These are phyloP conservation scores for Pelargonium nanum DNA, from an alignment of 345 rosid genomes.

Conservation along the genomic window DNA sequence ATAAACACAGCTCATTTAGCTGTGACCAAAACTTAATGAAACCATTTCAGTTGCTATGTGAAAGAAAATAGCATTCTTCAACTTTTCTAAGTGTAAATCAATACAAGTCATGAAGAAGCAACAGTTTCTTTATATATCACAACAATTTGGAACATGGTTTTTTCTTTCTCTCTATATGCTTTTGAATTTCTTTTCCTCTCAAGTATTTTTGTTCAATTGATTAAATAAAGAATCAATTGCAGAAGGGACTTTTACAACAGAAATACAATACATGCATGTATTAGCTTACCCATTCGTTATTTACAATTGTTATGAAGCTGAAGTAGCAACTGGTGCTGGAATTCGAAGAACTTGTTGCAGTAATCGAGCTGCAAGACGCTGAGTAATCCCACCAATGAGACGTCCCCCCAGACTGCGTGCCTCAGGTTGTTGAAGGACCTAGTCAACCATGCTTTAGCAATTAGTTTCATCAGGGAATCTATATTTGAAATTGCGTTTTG, in stretches of 20 bases:
- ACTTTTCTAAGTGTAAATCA: too few species aligned
- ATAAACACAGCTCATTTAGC: too few species aligned
- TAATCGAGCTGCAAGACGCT: conserved; percentile 81
- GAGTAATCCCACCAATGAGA: conserved; percentile 68
- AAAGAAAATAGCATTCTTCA: too few species aligned
- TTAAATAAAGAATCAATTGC: neutral
- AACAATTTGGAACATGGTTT: neutral
- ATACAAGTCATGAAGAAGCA: neutral
- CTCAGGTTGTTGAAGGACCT: conserved; percentile 91
- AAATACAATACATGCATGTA: conserved; percentile 2
- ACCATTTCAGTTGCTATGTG: too few species aligned
- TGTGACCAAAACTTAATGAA: too few species aligned
- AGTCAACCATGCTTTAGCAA: conserved; percentile 7
- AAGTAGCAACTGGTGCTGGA: conserved; percentile 29
- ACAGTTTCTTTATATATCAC: neutral
- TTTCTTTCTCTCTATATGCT: neutral
- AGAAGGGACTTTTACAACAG: neutral
- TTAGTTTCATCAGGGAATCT: conserved; percentile 1
- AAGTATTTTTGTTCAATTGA: neutral
- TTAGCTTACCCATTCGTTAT: conserved; percentile 7
- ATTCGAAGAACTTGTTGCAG: conserved; percentile 73
- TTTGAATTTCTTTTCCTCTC: conserved; percentile 1
- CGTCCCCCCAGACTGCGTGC: conserved; percentile 69
- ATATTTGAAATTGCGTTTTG: neutral
- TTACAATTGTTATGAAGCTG: conserved; percentile 21